These are phyloP conservation scores for Scedosporium dehoogii DNA, from an alignment of 2,329 filamentous ascomycete genomes.

Conservation along the genomic window DNA sequence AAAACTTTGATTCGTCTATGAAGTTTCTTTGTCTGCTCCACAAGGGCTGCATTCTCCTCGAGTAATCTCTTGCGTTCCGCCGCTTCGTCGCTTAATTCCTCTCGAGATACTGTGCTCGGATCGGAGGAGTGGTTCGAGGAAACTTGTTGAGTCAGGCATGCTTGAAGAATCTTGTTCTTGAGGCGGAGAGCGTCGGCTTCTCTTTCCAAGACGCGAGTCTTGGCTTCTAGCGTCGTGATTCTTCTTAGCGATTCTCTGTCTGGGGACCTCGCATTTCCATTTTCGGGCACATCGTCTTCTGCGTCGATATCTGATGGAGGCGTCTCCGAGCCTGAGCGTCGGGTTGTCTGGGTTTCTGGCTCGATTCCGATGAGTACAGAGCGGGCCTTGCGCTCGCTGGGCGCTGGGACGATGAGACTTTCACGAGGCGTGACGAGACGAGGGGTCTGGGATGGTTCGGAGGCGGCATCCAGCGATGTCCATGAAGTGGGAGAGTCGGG, in stretches of 20 bases:
- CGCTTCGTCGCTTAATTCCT: not conserved
- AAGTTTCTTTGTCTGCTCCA: not conserved
- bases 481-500: not conserved
- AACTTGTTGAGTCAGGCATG: not conserved
- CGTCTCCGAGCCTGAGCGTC: not conserved
- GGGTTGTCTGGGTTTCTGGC: not conserved
- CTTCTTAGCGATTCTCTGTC: not conserved
- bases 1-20: not conserved
- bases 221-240: not conserved
- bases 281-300: not conserved
- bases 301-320: not conserved
- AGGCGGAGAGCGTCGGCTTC: not conserved
- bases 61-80: not conserved
- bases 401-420: not conserved
- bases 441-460: not conserved
- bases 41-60: not conserved
- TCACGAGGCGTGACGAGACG: not conserved
- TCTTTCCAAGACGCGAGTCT: not conserved
- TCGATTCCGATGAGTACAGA: not conserved
- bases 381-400: not conserved
- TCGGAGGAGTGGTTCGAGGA: not conserved
- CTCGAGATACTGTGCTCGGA: not conserved
- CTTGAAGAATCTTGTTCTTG: not conserved
- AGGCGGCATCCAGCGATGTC: not conserved
- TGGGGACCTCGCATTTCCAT: not conserved